These are phyloP conservation scores for Tetrapyrgos nigripes DNA, from an alignment of 1,284 basidiomycete species.

Conservation along the genomic window DNA sequence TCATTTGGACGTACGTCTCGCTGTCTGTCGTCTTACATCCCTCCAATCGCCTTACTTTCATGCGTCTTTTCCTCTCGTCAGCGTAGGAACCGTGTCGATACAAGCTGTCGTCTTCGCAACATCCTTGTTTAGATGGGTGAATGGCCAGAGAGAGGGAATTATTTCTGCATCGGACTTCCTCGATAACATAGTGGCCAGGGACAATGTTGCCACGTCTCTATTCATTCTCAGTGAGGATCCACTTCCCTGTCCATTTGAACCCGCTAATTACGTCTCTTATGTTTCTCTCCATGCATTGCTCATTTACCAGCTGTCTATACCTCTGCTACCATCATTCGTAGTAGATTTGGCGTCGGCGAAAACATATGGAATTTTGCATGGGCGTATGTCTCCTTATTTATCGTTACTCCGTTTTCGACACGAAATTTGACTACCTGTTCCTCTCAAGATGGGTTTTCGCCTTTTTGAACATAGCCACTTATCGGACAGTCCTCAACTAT, in stretches of 20 bases:
- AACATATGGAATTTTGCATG: neutral
- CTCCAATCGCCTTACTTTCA: neutral
- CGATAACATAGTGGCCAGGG: neutral
- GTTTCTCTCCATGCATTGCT: no score
- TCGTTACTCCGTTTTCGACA: neutral
- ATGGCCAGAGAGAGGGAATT: neutral
- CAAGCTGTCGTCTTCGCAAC: neutral
- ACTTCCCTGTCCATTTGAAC: neutral
- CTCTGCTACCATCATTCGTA: neutral
- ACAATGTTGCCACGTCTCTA: neutral
- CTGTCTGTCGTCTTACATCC: neutral
- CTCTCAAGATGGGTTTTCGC: neutral
- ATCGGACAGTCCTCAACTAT: neutral
- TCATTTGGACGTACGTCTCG: neutral
- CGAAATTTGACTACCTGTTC: no score
- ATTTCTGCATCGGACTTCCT: neutral
- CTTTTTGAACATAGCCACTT: neutral
- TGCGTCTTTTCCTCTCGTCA: neutral
- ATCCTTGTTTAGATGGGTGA: neutral
- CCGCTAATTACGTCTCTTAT: no score
- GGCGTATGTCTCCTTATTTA: neutral
- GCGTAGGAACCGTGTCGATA: neutral
- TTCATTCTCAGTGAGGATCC: neutral
- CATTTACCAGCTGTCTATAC: neutral
- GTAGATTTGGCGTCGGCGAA: neutral